Base-by-base conservation (phyloP, 2,329 filamentous ascomycete species). In the Juglanconis oblonga region DNA sequence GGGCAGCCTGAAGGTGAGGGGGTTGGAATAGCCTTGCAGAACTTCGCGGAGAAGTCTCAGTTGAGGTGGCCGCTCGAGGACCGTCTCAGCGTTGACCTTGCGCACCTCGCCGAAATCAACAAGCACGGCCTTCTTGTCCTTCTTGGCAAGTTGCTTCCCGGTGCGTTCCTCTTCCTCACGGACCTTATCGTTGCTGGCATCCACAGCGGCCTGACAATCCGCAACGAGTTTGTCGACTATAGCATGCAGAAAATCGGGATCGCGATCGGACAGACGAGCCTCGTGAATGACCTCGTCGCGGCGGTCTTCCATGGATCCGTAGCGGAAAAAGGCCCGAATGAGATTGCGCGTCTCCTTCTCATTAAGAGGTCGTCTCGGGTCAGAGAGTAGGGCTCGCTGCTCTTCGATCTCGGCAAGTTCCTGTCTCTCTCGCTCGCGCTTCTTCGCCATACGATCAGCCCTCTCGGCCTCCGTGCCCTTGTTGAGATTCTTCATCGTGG, bases 91-190 rank as follows among this genome's bases (percentile, higher is more conserved):
- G 70, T 99, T 99, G 69, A 97, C 85, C 68, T 96, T 93, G 75
- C 96, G 96, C 54, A 97, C 89, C 58, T 93, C 92, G 50, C 90
- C 88, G 74, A 93, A 97, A 71, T 98, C 93, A 68, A 99, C 97
- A 49, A 99, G 79, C 17, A 99, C 91, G 0, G 95, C 95, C 75
- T 99, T 99, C 74, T 92, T 92, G 72, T 99, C 95, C 74, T 99
- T 99, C 79, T 98, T 97, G 0, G 94, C 96, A 57, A 96, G 76
- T 2, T 87, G 83, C 72, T 95, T 96, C 70, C 91, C 91, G 0
- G 85, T 82, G 64, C 89, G 86, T 73, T 95, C 91, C 67, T 97
- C 92, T 69, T 92, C 91, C 63, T 89, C 87, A 38, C 92, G 84
- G 17, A 96, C 82, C 61, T 86, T 86, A 29, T 88, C 87, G 64